phyloP scores from a whole-genome alignment of 768 basidiomycete species.

The Pisolithus marmoratus region DNA sequence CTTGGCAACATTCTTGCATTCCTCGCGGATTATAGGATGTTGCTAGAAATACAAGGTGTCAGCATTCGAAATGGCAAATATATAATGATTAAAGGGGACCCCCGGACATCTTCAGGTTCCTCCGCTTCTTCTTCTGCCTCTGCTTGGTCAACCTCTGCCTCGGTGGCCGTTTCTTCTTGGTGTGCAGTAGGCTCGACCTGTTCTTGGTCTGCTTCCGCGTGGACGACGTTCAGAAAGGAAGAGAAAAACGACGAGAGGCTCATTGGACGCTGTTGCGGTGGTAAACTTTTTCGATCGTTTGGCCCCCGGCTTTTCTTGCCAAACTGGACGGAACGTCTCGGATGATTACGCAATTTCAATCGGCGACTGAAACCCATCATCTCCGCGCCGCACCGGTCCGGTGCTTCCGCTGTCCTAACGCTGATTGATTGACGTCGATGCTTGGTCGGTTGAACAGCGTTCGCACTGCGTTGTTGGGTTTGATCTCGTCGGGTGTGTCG shows the following conservation, averaged over 20 bases:
- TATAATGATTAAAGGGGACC: neutral
- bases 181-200: conserved; percentile 30
- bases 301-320: conserved; percentile 4
- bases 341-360: conserved; percentile 19
- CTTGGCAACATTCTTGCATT: conserved; percentile 60
- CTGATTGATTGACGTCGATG: conserved; percentile 4
- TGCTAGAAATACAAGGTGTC: conserved; percentile 36
- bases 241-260: conserved; percentile 40
- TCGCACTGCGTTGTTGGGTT: conserved; percentile 7
- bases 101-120: conserved; percentile 80
- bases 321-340: conserved; percentile 13
- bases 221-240: conserved; percentile 34
- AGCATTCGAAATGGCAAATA: neutral
- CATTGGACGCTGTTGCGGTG: conserved; percentile 24
- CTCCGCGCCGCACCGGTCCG: neutral
- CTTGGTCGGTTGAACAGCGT: conserved; percentile 11
- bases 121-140: conserved; percentile 46
- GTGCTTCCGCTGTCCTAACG: neutral
- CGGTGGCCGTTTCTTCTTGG: conserved; percentile 26
- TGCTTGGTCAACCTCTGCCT: conserved; percentile 35
- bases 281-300: neutral
- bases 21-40: conserved; percentile 67
- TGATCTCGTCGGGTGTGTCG: conserved; percentile 2
- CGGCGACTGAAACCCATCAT: conserved; percentile 15
- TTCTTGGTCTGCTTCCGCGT: conserved; percentile 33